Evolutionary conservation across 2,329 filamentous ascomycete species (phyloP).

Genomic region (Fusarium agapanthi): DNA sequence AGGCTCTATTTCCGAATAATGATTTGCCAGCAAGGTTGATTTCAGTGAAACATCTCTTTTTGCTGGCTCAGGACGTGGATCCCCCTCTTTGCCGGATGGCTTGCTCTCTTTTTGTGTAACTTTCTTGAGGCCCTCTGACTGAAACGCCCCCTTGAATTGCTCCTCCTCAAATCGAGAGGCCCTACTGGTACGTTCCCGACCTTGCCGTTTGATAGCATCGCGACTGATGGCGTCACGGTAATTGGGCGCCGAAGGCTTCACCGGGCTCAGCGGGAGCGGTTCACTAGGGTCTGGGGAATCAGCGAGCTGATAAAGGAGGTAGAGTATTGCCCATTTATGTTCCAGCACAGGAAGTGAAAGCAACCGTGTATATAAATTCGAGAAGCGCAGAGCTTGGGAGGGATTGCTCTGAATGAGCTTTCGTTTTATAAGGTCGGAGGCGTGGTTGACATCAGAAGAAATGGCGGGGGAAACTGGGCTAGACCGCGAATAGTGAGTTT

Average conservation of each 20-base stretch:
- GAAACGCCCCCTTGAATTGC: conserved; percentile 62
- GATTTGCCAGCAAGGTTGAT: conserved; percentile 65
- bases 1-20: conserved; percentile 66
- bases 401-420: conserved; percentile 82
- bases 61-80: conserved; percentile 44
- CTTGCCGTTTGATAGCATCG: conserved; percentile 50
- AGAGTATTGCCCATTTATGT: conserved; percentile 97
- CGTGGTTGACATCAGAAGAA: conserved; percentile 84
- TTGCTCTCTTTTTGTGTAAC: conserved; percentile 54
- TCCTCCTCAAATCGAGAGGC: conserved; percentile 57
- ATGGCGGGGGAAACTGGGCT: conserved; percentile 63
- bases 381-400: conserved; percentile 83
- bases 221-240: conserved; percentile 50
- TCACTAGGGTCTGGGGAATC: conserved; percentile 69
- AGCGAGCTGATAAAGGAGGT: conserved; percentile 85
- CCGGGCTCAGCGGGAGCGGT: conserved; percentile 56
- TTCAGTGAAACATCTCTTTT: conserved; percentile 64
- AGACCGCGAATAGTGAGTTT: conserved; percentile 10
- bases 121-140: conserved; percentile 60
- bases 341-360: conserved; percentile 90
- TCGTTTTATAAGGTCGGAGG: conserved; percentile 90
- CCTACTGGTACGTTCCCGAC: conserved; percentile 49
- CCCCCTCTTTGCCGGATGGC: conserved; percentile 48
- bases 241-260: conserved; percentile 51
- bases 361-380: conserved; percentile 88